These are phyloP conservation scores for Stachybotrys chlorohalonatus DNA, from an alignment of 2,329 filamentous ascomycete species.

Conservation along the genomic window DNA sequence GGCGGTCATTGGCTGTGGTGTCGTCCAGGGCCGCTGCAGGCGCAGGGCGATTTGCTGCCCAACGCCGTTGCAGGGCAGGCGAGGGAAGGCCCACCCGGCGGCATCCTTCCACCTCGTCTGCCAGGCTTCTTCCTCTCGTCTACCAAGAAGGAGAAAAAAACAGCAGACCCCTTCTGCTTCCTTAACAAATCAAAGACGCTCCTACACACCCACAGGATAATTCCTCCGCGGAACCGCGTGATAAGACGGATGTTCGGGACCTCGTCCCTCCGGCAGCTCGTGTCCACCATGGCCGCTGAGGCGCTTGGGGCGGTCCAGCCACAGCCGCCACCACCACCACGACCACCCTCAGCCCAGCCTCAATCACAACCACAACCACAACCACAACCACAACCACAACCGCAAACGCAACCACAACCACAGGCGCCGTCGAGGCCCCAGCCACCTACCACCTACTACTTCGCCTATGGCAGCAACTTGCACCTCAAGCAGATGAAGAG, in stretches of 20 bases:
- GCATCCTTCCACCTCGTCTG: too few species aligned
- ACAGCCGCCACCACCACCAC: background rate
- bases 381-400: background rate
- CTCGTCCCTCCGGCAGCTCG: conserved; percentile 12
- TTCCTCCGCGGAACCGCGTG: background rate
- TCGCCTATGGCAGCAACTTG: conserved; percentile 38
- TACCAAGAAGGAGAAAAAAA: background rate
- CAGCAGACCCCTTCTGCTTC: background rate
- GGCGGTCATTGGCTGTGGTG: conserved; percentile 7
- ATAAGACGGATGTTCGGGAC: conserved; percentile 11
- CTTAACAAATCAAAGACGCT: background rate
- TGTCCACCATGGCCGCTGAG: conserved; percentile 9
- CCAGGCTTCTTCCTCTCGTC: background rate
- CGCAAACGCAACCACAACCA: background rate
- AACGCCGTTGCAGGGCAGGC: conserved; percentile 10
- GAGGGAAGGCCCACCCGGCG: background rate
- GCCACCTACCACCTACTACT: conserved; percentile 27
- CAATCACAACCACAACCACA: background rate
- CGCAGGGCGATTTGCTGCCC: conserved; percentile 9
- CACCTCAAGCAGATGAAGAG: conserved; percentile 33
- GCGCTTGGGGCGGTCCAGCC: background rate
- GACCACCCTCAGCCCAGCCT: background rate
- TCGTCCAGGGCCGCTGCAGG: background rate
- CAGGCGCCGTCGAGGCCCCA: conserved; percentile 3
- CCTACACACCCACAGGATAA: background rate